These are phyloP conservation scores for Exophiala mesophila DNA, from an alignment of 2,329 filamentous ascomycete species.

Conservation along the genomic window DNA sequence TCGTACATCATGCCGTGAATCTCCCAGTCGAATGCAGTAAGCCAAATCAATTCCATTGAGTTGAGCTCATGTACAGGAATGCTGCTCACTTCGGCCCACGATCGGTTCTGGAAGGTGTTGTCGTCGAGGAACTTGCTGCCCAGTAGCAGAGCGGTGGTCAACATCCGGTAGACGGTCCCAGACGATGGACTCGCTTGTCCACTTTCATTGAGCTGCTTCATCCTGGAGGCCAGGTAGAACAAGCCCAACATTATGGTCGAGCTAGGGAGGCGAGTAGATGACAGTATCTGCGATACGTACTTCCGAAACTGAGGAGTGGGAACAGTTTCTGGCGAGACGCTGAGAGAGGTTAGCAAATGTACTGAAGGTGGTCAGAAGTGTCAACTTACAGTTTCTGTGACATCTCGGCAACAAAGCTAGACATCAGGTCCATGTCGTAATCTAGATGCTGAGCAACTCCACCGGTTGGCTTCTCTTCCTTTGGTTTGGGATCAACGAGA, in stretches of 20 bases:
- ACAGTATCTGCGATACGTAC: slow-evolving; percentile 85
- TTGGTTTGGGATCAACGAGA: slow-evolving; percentile 38
- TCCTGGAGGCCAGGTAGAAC: slow-evolving; percentile 79
- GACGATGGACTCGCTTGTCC: slow-evolving; percentile 52
- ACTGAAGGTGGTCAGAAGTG: slow-evolving; percentile 39
- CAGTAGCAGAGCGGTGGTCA: slow-evolving; percentile 77
- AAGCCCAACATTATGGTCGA: slow-evolving; percentile 87
- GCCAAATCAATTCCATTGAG: slow-evolving; percentile 80
- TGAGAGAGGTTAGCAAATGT: slow-evolving; percentile 52
- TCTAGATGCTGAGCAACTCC: slow-evolving; percentile 91
- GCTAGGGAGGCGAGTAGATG: slow-evolving; percentile 81
- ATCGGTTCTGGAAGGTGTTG: slow-evolving; percentile 96
- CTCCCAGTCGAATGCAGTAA: slow-evolving; percentile 74
- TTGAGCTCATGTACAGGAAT: slow-evolving; percentile 82
- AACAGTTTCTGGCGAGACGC: slow-evolving; percentile 57
- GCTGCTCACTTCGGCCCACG: slow-evolving; percentile 91
- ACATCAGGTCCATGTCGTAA: slow-evolving; percentile 95
- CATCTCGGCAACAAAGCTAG: slow-evolving; percentile 90
- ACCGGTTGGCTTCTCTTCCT: slow-evolving; percentile 66
- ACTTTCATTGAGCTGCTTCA: slow-evolving; percentile 64
- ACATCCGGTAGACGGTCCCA: slow-evolving; percentile 77
- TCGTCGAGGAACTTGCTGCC: slow-evolving; percentile 96
- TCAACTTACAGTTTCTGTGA: slow-evolving; percentile 63
- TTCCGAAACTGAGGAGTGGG: slow-evolving; percentile 76
- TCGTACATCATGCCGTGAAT: slow-evolving; percentile 80